Evolutionary conservation across 2,329 filamentous ascomycete species (phyloP), one percentile per base, ranked within the genome.

Genomic region (Alternaria brassicicola): DNA sequence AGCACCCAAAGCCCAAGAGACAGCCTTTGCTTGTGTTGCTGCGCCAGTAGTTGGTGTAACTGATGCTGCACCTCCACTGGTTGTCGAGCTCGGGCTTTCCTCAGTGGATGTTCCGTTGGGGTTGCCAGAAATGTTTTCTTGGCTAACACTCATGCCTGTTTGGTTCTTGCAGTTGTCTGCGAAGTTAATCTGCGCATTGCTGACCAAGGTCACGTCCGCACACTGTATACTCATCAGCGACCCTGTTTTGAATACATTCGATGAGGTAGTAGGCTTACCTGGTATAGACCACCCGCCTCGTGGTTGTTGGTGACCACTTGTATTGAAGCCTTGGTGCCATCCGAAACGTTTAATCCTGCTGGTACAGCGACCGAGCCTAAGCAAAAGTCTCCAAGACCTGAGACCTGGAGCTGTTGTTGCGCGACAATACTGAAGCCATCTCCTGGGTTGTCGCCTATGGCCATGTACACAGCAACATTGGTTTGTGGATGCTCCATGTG

Each of bases 351-450:
- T 23, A 86, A 63, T 6, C 78, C 79, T 17, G 72, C 67, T 6
- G 87, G 86, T 4, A 89, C 76, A 28, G 77, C 72, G 13, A 93
- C 78, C 61, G 82, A 76, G 8, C 86, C 84, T 12, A 92, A 68
- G 77, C 90, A 93, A 69, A 92, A 87, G 45, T 83, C 81, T 45
- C 89, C 88, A 17, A 84, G 76, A 70, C 89, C 76, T 78, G 87
- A 70, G 76, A 85, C 79, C 81, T 87, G 77, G 80, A 86, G 78
- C 81, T 85, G 78, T 3, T 85, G 85, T 2, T 86, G 84, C 26
- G 92, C 81, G 31, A 87, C 85, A 75, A 89, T 83, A 81, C 89
- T 92, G 83, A 88, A 93, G 76, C 86, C 86, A 68, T 81, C 82
- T 43, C 80, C 80, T 1, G 82, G 81, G 53, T 85, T 75, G 51